phyloP scores from a whole-genome alignment of 1,284 basidiomycete genomes.

The Puccinia triticina region DNA sequence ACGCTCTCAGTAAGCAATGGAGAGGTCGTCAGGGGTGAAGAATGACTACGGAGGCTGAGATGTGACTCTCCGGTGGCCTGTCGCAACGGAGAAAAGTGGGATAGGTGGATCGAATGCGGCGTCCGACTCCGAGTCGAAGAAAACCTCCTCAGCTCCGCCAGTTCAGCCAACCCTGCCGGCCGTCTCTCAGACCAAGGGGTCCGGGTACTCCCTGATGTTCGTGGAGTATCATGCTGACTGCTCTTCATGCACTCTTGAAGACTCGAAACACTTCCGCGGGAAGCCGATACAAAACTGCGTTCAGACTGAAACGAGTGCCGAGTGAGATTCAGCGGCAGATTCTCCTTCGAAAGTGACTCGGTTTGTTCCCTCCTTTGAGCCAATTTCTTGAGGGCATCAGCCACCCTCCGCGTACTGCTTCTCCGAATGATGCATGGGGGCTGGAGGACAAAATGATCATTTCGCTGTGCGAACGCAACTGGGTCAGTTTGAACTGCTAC shows the following conservation, averaged over 20 bases:
- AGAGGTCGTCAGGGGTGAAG: neutral
- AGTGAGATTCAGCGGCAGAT: neutral
- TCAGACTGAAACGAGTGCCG: slow-evolving; percentile 16
- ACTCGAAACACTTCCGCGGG: neutral
- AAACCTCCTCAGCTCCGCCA: neutral
- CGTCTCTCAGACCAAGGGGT: neutral
- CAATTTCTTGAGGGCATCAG: slow-evolving; percentile 16
- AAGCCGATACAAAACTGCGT: neutral
- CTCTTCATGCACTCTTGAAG: slow-evolving; percentile 4
- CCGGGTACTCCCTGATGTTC: neutral
- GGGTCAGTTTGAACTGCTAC: slow-evolving; percentile 11
- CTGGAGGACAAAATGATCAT: neutral
- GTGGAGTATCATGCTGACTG: neutral
- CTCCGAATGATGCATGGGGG: slow-evolving; percentile 21
- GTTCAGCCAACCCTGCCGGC: neutral
- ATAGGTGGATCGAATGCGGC: slow-evolving; percentile 19
- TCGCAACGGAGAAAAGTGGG: neutral
- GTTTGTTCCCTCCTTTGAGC: neutral
- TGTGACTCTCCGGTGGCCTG: neutral
- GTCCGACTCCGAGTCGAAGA: slow-evolving; percentile 1
- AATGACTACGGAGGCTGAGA: neutral
- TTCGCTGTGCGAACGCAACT: neutral
- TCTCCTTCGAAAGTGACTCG: neutral
- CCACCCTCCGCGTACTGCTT: neutral
- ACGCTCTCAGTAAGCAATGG: slow-evolving; percentile 3